Evolutionary conservation across 352 stramenopile genomes (phyloP).

Genomic region (Phytopythium cucurbitacearum): DNA sequence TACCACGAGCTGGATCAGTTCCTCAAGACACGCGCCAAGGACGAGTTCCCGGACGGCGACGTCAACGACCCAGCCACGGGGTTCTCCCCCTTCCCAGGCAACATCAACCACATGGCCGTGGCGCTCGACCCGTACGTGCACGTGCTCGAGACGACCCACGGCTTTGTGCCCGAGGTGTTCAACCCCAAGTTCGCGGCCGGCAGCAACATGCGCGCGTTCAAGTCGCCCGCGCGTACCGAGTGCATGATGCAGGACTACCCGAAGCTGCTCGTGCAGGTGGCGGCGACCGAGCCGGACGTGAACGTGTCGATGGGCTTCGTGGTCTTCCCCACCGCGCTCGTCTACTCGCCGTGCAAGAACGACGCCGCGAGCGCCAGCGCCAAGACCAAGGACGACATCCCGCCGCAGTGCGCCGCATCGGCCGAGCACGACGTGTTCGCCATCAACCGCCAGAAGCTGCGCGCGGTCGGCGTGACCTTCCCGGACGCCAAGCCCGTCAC

Average conservation of each 20-base stretch:
- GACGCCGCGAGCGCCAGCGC: constrained; percentile 44
- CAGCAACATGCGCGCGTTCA: constrained; percentile 39
- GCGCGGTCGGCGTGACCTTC: constrained; percentile 16
- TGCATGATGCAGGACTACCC: constrained; percentile 83
- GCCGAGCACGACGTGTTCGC: constrained; percentile 64
- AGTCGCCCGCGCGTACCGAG: constrained; percentile 58
- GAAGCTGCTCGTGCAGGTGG: constrained; percentile 44
- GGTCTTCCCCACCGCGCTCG: constrained; percentile 47
- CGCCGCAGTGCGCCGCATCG: constrained; percentile 58
- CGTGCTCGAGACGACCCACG: constrained; percentile 40
- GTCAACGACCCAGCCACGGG: constrained; percentile 50
- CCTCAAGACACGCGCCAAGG: constrained; percentile 34
- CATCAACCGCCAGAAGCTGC: constrained; percentile 39
- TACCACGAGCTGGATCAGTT: constrained; percentile 76
- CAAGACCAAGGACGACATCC: constrained; percentile 48
- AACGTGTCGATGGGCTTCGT: constrained; percentile 34
- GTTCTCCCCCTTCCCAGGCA: constrained; percentile 62
- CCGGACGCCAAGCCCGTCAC: constrained; percentile 9
- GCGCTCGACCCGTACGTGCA: constrained; percentile 43
- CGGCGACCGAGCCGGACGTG: constrained; percentile 6
- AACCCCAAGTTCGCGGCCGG: constrained; percentile 53
- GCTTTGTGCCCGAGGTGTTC: constrained; percentile 65
- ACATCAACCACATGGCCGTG: constrained; percentile 70
- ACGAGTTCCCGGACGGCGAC: constrained; percentile 50
- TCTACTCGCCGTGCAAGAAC: constrained; percentile 80